A percentile compares a stretch with the other conserved stretches of the same genome.
Conservation (phyloP, 768 basidiomycete species). For the Mycena latifolia region DNA sequence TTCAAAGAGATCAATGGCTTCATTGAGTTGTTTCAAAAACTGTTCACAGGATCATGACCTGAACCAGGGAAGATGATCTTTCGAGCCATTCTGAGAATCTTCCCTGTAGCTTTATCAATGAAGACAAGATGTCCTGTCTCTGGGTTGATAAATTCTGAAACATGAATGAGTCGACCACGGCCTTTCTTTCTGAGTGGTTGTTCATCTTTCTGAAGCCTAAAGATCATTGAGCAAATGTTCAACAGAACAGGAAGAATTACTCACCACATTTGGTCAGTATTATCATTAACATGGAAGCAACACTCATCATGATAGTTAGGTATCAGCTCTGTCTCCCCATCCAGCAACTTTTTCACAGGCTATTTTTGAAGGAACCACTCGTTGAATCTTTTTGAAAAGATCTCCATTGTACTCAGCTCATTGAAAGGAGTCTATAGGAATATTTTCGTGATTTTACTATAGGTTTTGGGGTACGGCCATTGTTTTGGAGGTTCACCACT, state of each 20-base stretch:
- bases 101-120: constrained; percentile 8
- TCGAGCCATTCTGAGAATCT: not conserved
- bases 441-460: too few species aligned
- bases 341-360: not conserved
- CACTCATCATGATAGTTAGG: constrained; percentile 4
- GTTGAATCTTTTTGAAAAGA: too few species aligned
- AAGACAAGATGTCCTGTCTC: constrained; percentile 7
- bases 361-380: too few species aligned
- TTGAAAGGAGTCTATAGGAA: too few species aligned
- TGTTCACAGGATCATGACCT: not conserved
- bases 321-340: constrained; percentile 3
- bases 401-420: too few species aligned
- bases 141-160: constrained; percentile 6
- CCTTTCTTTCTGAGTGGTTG: constrained; percentile 4
- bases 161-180: not conserved
- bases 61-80: constrained; percentile 5
- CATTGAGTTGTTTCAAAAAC: not conserved
- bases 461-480: too few species aligned
- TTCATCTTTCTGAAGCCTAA: constrained; percentile 4
- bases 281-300: constrained; percentile 4
- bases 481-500: too few species aligned
- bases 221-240: constrained; percentile 1
- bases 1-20: constrained; percentile 7
- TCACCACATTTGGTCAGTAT: not conserved
- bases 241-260: constrained; percentile 3